Evolutionary conservation across 495 filamentous ascomycete species (phyloP).

Genomic region (Aspergillus biplanus): DNA sequence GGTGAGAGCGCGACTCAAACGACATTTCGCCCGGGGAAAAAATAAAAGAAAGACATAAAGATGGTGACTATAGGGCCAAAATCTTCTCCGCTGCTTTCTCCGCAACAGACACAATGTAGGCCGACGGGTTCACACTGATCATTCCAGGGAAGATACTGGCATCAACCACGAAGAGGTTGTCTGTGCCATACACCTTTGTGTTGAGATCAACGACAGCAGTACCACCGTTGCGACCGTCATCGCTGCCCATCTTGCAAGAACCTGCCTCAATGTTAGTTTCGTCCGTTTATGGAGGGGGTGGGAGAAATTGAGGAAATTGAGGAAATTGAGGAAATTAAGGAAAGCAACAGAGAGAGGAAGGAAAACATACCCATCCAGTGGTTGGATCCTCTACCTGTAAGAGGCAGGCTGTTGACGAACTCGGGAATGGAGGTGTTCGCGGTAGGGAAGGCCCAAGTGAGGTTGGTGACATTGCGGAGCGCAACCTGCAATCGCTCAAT

Average conservation of each 20-base stretch:
- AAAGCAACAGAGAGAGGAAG: background rate
- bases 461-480: background rate
- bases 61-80: conserved; percentile 19
- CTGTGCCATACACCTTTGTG: conserved; percentile 68
- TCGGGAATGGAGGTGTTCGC: conserved; percentile 12
- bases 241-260: conserved; percentile 26
- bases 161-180: conserved; percentile 58
- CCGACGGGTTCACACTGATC: conserved; percentile 48
- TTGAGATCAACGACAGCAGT: conserved; percentile 66
- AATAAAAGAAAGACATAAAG: background rate
- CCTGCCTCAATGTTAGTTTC: conserved; percentile 10
- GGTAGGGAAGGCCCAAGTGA: conserved; percentile 21
- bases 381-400: conserved; percentile 13
- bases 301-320: background rate
- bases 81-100: conserved; percentile 47
- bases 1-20: background rate
- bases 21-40: background rate
- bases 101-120: conserved; percentile 49
- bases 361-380: conserved; percentile 26
- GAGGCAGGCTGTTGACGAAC: conserved; percentile 10
- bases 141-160: conserved; percentile 50
- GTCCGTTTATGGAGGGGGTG: too few relatives aligned
- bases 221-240: conserved; percentile 56
- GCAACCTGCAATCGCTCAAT: conserved; percentile 9
- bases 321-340: background rate